Conservation (phyloP, 495 filamentous ascomycete genomes). For the Aspergillus mulundensis region DNA sequence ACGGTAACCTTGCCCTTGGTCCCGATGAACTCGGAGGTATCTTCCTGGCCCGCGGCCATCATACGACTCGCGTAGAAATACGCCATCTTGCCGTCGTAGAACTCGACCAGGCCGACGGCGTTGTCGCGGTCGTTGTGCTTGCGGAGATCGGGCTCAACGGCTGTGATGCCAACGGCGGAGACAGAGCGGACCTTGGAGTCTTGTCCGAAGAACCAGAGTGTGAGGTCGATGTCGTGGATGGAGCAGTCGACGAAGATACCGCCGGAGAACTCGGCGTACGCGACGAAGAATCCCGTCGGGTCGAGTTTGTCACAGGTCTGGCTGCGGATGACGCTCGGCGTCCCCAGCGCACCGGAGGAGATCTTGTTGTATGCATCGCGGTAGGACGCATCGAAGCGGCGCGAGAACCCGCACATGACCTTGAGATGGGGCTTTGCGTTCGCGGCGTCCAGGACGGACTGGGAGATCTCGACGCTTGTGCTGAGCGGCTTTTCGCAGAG, state of each 20-base stretch:
- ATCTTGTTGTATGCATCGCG: conserved; percentile 47
- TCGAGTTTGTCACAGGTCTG: conserved; percentile 58
- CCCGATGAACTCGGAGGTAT: conserved; percentile 61
- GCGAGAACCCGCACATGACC: conserved; percentile 58
- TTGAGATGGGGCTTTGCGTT: conserved; percentile 47
- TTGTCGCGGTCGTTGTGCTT: conserved; percentile 60
- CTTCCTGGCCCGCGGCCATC: conserved; percentile 63
- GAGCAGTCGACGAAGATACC: conserved; percentile 61
- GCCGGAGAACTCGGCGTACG: conserved; percentile 51
- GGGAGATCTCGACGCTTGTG: conserved; percentile 48
- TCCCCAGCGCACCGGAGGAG: conserved; percentile 45
- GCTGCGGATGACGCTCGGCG: conserved; percentile 48
- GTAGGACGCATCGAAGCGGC: conserved; percentile 56
- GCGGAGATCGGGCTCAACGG: conserved; percentile 56
- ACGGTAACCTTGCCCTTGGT: conserved; percentile 57
- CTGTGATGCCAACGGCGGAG: conserved; percentile 52
- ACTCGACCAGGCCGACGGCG: conserved; percentile 60
- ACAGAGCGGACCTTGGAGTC: conserved; percentile 48
- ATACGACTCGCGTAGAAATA: conserved; percentile 58
- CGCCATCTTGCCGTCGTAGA: conserved; percentile 56
- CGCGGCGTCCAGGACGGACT: conserved; percentile 50
- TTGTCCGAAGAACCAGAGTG: conserved; percentile 55
- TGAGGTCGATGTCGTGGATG: conserved; percentile 57
- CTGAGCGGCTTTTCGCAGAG: conserved; percentile 55
- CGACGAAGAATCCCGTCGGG: conserved; percentile 52